Conservation (phyloP, 768 basidiomycete species). For the Lactarius vividus region DNA sequence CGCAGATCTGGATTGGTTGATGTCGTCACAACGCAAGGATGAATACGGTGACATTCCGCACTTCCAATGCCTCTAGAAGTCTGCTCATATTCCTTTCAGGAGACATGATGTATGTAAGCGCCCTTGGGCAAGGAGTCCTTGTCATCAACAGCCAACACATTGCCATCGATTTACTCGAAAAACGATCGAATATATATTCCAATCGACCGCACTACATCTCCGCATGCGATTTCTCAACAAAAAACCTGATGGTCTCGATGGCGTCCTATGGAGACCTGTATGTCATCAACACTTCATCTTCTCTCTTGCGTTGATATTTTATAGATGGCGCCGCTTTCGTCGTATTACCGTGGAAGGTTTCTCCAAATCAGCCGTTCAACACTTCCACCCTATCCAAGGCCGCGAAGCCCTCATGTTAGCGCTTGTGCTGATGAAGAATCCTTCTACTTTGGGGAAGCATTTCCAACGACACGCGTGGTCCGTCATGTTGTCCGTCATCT, state of each 20-base stretch:
- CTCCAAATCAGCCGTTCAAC: conserved; percentile 31
- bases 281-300: neutral
- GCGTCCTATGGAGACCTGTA: conserved; percentile 30
- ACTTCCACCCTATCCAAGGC: conserved; percentile 33
- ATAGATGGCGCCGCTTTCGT: conserved; percentile 30
- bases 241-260: conserved; percentile 29
- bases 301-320: too few relatives aligned
- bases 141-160: conserved; percentile 32
- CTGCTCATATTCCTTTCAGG: conserved; percentile 27
- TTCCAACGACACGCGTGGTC: conserved; percentile 25
- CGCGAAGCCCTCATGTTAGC: conserved; percentile 31
- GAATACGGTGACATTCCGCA: neutral
- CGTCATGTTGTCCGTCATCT: conserved; percentile 30
- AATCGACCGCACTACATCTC: conserved; percentile 22
- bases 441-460: conserved; percentile 30
- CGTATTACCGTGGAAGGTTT: conserved; percentile 28
- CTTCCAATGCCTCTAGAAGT: neutral
- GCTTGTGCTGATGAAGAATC: conserved; percentile 31
- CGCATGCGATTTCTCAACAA: conserved; percentile 33
- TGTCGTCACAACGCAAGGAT: neutral
- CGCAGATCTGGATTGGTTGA: neutral
- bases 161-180: conserved; percentile 33
- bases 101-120: conserved; percentile 32
- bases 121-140: conserved; percentile 33
- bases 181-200: neutral